Percentiles rank a stretch among this genome's conserved stretches.
These are phyloP conservation scores for Picochlorum sp. DNA, from an alignment of 139 green algal species.

Conservation along the genomic window DNA sequence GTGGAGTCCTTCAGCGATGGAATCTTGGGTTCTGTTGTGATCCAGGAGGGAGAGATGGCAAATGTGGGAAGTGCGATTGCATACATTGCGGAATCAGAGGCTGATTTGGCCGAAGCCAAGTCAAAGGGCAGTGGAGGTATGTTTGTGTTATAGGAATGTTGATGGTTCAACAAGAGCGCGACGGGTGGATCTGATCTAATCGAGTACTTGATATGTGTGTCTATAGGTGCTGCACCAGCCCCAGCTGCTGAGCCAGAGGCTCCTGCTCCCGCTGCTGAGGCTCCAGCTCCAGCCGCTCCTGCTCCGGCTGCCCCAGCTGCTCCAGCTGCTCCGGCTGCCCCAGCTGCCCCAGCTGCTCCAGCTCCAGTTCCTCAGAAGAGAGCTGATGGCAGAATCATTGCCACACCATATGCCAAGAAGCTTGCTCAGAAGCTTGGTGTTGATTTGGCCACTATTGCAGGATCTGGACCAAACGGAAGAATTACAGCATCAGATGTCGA, in stretches of 20 bases:
- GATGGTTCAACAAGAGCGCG: neutral
- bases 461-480: constrained; percentile 81
- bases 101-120: constrained; percentile 89
- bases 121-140: constrained; percentile 52
- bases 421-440: constrained; percentile 90
- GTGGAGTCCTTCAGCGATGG: constrained; percentile 93
- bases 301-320: constrained; percentile 36
- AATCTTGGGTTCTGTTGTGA: constrained; percentile 77
- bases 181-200: neutral
- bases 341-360: constrained; percentile 29
- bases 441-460: constrained; percentile 68
- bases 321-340: constrained; percentile 18
- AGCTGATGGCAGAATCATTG: constrained; percentile 68
- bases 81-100: constrained; percentile 90
- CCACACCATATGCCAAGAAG: constrained; percentile 98
- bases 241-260: no score
- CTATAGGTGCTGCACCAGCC: no score
- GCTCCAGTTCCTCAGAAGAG: constrained; percentile 22
- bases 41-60: constrained; percentile 76
- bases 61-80: constrained; percentile 87
- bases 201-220: neutral
- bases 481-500: constrained; percentile 93
- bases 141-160: neutral
- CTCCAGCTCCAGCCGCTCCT: constrained; percentile 20
- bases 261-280: neutral